Percentiles rank a stretch among this genome's conserved stretches.
phyloP scores from a whole-genome alignment of 306 rosid species.

The Datisca glomerata region DNA sequence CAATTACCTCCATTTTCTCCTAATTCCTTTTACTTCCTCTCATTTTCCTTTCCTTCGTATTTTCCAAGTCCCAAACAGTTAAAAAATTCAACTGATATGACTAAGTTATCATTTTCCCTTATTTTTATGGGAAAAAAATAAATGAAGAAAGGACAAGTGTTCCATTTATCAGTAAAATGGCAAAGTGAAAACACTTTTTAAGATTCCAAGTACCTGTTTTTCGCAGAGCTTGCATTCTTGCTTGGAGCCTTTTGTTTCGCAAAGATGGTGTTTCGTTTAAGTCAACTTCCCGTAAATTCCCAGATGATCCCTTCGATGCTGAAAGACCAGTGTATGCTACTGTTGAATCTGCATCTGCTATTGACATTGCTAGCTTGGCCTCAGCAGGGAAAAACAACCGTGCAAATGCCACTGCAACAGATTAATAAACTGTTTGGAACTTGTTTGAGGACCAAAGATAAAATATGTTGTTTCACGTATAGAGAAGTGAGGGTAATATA shows the following conservation, averaged over 20 bases:
- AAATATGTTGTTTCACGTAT: background rate
- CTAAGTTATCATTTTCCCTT: too few species aligned
- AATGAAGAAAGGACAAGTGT: too few species aligned
- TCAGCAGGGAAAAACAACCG: constrained; percentile 61
- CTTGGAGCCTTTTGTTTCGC: constrained; percentile 48
- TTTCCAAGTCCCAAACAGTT: too few species aligned
- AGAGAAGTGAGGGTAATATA: background rate
- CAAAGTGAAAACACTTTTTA: background rate
- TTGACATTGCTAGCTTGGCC: constrained; percentile 73
- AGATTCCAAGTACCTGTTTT: constrained; percentile 55
- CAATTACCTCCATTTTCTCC: too few species aligned
- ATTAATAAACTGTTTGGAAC: background rate
- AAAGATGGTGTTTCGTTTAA: constrained; percentile 64
- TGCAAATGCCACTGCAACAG: constrained; percentile 71
- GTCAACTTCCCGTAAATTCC: constrained; percentile 56
- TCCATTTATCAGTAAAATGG: too few species aligned
- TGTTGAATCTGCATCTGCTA: constrained; percentile 52
- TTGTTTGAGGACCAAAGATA: constrained; percentile 4
- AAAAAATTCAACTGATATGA: too few species aligned
- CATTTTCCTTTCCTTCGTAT: too few species aligned
- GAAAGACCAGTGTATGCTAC: constrained; percentile 12
- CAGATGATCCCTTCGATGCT: constrained; percentile 33
- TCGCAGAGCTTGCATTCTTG: constrained; percentile 42
- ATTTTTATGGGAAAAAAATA: too few species aligned
- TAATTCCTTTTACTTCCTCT: too few species aligned